A percentile compares a stretch with the other conserved stretches of the same genome.
These are phyloP conservation scores for Hanseniaspora gamundiae DNA, from an alignment of 1,139 yeast species.

Conservation along the genomic window DNA sequence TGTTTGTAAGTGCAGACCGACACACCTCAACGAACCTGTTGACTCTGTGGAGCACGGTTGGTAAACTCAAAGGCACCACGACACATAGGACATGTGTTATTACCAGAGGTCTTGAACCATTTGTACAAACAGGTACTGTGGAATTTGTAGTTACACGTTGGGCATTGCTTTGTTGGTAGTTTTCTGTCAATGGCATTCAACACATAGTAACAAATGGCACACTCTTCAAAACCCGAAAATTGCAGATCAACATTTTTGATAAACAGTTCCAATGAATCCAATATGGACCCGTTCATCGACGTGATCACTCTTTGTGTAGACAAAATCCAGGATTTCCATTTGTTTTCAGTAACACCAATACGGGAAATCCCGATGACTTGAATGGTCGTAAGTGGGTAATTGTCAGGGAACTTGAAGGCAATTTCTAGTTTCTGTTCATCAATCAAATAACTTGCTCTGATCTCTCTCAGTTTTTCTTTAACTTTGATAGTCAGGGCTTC, in stretches of 20 bases:
- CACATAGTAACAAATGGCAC: constrained; percentile 91
- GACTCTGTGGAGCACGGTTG: not conserved
- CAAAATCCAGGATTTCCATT: constrained; percentile 92
- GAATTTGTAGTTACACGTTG: constrained; percentile 85
- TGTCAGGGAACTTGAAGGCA: constrained; percentile 55
- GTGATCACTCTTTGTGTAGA: constrained; percentile 72
- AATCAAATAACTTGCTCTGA: constrained; percentile 60
- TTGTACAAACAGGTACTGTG: constrained; percentile 95
- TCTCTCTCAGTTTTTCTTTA: constrained; percentile 52
- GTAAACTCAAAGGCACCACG: constrained; percentile 58
- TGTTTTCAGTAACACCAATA: constrained; percentile 81
- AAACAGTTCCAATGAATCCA: constrained; percentile 73
- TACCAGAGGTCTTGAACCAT: constrained; percentile 93
- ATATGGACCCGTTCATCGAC: constrained; percentile 66
- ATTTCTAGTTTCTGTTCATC: constrained; percentile 87
- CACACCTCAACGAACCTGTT: not conserved
- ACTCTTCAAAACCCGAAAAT: constrained; percentile 87
- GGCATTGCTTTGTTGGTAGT: constrained; percentile 77
- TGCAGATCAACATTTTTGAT: constrained; percentile 71
- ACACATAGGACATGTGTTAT: constrained; percentile 89
- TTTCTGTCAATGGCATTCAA: constrained; percentile 79
- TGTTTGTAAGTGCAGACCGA: no score
- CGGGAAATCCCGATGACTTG: constrained; percentile 66
- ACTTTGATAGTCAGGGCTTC: constrained; percentile 47
- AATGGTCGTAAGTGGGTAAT: constrained; percentile 66